phyloP scores from a whole-genome alignment of 441 rosid species.

The Cnidoscolus chayamansa region DNA sequence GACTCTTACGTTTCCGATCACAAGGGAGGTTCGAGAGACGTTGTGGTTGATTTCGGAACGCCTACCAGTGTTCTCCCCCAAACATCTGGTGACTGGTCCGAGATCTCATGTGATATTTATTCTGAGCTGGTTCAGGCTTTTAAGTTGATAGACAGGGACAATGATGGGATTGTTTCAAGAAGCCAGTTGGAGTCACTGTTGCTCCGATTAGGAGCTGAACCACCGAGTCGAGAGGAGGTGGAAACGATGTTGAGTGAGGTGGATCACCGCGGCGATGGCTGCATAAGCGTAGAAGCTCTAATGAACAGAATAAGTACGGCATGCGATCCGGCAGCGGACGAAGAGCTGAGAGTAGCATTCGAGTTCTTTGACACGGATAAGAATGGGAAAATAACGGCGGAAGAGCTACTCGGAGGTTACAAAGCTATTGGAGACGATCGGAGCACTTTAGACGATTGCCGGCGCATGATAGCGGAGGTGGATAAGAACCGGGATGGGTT shows the following conservation, averaged over 20 bases:
- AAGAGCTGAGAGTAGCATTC: constrained; percentile 65
- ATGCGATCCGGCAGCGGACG: constrained; percentile 43
- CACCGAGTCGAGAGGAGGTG: constrained; percentile 56
- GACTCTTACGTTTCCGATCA: constrained; percentile 25
- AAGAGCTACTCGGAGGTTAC: constrained; percentile 55
- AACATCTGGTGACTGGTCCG: constrained; percentile 46
- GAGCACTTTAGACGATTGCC: constrained; percentile 87
- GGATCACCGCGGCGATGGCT: constrained; percentile 39
- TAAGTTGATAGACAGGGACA: constrained; percentile 53
- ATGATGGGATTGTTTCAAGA: constrained; percentile 53
- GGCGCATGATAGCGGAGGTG: constrained; percentile 76
- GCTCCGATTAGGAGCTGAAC: constrained; percentile 45
- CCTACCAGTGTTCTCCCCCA: constrained; percentile 64
- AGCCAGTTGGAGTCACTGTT: constrained; percentile 62
- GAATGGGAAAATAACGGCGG: constrained; percentile 79
- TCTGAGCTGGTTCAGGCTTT: constrained; percentile 51
- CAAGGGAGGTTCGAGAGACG: constrained; percentile 16
- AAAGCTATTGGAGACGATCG: constrained; percentile 52
- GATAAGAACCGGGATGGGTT: constrained; percentile 73
- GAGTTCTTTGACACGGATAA: constrained; percentile 72
- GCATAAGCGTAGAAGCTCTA: constrained; percentile 53
- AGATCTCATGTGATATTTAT: constrained; percentile 28
- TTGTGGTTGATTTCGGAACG: constrained; percentile 29
- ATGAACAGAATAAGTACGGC: constrained; percentile 43
- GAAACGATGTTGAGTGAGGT: constrained; percentile 57